Evolutionary conservation across 768 basidiomycete species (phyloP).

Genomic region (Lactarius hatsudake): DNA sequence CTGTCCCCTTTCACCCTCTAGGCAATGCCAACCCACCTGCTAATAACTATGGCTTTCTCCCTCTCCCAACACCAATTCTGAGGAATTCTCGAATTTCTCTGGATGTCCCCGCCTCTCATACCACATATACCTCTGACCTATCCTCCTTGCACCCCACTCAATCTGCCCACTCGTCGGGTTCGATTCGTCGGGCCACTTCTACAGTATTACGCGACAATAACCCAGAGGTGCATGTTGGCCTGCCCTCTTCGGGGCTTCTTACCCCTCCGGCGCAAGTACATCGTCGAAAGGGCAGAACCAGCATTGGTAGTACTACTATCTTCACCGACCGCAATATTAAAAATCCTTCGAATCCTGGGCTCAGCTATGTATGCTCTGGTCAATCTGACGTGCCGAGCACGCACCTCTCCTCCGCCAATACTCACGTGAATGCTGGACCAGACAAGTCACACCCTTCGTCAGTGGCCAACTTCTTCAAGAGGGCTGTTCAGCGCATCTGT

Average conservation of each 20-base stretch:
- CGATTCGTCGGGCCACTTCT: conserved; percentile 54
- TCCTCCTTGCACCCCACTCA: conserved; percentile 45
- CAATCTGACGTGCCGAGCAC: conserved; percentile 37
- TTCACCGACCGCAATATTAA: conserved; percentile 38
- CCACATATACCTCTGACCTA: conserved; percentile 39
- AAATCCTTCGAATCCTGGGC: conserved; percentile 10
- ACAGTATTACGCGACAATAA: conserved; percentile 64
- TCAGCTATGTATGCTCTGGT: conserved; percentile 17
- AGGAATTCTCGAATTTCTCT: conserved; percentile 31
- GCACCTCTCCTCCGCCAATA: conserved; percentile 37
- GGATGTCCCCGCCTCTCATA: conserved; percentile 34
- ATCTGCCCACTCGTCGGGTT: conserved; percentile 52
- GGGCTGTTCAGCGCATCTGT: conserved; percentile 3
- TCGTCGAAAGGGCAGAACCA: conserved; percentile 43
- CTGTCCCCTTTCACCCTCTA: too few relatives aligned
- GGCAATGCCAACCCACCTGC: too few relatives aligned
- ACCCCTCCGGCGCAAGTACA: conserved; percentile 40
- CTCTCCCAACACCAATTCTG: conserved; percentile 20
- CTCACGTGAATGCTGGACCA: conserved; percentile 42
- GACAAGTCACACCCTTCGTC: conserved; percentile 30
- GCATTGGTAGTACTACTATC: conserved; percentile 50
- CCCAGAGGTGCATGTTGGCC: conserved; percentile 53
- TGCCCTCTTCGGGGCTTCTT: conserved; percentile 51
- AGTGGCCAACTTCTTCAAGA: conserved; percentile 26
- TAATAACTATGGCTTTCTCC: not conserved